Conservation (phyloP, 2,329 filamentous ascomycete species). For the Colletotrichum kahawae region DNA sequence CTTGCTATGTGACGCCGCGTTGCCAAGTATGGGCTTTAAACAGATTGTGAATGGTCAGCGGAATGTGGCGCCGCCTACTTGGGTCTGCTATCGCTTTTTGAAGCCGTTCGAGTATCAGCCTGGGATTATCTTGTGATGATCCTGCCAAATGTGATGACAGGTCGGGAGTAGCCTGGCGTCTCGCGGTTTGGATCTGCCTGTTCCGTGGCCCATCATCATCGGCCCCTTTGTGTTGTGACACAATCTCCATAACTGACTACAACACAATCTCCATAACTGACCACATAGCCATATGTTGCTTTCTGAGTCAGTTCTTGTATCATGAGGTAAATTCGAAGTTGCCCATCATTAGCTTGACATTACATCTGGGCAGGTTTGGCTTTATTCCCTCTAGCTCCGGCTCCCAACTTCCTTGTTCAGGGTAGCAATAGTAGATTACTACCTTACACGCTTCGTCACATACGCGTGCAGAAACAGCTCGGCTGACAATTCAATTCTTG, state of each 20-base stretch:
- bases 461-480: fast-evolving
- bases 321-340: background rate
- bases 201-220: background rate
- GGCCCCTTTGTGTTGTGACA: background rate
- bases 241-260: background rate
- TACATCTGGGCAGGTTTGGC: background rate
- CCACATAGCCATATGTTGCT: fast-evolving
- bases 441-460: background rate
- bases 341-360: background rate
- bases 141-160: background rate
- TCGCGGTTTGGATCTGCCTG: background rate
- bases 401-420: too few species aligned
- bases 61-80: background rate
- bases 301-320: background rate
- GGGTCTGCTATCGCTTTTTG: background rate
- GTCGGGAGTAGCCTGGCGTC: background rate
- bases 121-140: background rate
- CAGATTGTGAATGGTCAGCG: background rate
- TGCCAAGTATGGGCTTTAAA: background rate
- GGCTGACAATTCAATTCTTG: fast-evolving
- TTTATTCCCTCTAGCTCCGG: too few species aligned
- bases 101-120: background rate
- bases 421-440: too few species aligned
- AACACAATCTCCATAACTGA: background rate
- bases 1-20: background rate